Conservation (phyloP, 192 early-diverging fungal genomes). For the Funneliformis geosporum region DNA sequence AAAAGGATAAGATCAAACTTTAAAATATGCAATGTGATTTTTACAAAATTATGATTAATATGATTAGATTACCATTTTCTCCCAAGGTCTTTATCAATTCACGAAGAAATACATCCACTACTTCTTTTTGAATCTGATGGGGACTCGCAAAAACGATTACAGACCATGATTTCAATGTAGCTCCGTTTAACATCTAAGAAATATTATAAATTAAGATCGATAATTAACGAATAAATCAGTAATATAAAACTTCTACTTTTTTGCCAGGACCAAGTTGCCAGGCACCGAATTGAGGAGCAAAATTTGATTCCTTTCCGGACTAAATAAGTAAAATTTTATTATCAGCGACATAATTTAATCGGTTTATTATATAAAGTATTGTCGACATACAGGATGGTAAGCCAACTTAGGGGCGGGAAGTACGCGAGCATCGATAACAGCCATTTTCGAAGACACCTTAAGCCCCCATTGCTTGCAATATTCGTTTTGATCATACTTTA, state of each 20-base stretch:
- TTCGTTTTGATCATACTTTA: conserved; percentile 63
- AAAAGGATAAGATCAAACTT: no score
- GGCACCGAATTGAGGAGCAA: conserved; percentile 66
- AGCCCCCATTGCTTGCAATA: conserved; percentile 71
- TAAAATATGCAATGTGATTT: no score
- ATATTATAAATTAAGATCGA: not conserved
- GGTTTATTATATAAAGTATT: not conserved
- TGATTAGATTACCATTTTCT: conserved; percentile 47
- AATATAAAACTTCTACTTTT: conserved; percentile 38
- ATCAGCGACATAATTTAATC: no score
- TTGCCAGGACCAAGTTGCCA: conserved; percentile 84
- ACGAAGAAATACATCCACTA: conserved; percentile 70
- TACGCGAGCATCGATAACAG: conserved; percentile 71
- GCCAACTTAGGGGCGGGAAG: conserved; percentile 67
- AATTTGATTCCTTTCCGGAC: conserved; percentile 45
- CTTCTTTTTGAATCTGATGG: conserved; percentile 47
- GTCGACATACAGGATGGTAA: conserved; percentile 38
- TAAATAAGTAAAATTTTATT: not conserved
- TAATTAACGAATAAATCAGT: not conserved
- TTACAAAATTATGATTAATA: not conserved
- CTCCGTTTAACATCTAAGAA: conserved; percentile 48
- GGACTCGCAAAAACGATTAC: conserved; percentile 75
- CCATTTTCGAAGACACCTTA: conserved; percentile 58
- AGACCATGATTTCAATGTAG: conserved; percentile 75
- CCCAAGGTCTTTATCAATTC: conserved; percentile 67